Percentiles rank a stretch among this genome's conserved stretches.
phyloP scores from a whole-genome alignment of 345 rosid genomes.

The Durio zibethinus region DNA sequence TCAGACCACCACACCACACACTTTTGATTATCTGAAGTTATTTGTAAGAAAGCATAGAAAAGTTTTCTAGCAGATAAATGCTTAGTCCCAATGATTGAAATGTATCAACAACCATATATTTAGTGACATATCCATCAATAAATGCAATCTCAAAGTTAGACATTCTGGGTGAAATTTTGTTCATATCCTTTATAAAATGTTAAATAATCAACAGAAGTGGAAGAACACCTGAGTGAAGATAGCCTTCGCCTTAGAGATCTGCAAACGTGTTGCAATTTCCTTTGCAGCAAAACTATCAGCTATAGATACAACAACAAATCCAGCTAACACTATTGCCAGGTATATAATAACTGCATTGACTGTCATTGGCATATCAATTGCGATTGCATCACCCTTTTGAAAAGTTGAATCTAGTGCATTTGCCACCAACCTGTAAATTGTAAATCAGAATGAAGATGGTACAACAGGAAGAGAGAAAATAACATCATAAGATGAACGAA shows the following conservation, averaged over 20 bases:
- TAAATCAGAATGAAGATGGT: not conserved
- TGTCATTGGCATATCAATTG: constrained; percentile 96
- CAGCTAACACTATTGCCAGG: constrained; percentile 74
- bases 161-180: not conserved
- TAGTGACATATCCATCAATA: not conserved
- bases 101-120: not conserved
- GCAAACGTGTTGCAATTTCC: constrained; percentile 80
- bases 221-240: constrained; percentile 83
- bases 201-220: constrained; percentile 1
- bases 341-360: constrained; percentile 78
- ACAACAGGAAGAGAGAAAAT: not conserved
- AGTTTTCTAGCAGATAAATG: not conserved
- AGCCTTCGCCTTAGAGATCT: constrained; percentile 71
- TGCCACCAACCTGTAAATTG: constrained; percentile 67
- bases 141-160: not conserved
- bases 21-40: not conserved
- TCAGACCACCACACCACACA: not conserved
- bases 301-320: constrained; percentile 79
- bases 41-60: not conserved
- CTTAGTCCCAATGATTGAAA: not conserved
- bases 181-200: constrained; percentile 3
- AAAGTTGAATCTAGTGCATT: constrained; percentile 57
- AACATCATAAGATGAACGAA: not conserved
- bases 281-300: constrained; percentile 92
- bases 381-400: constrained; percentile 76